Evolutionary conservation across 192 early-diverging fungal genomes (phyloP), one percentile per base, ranked within the genome.

Genomic region (Coemansia sp.): DNA sequence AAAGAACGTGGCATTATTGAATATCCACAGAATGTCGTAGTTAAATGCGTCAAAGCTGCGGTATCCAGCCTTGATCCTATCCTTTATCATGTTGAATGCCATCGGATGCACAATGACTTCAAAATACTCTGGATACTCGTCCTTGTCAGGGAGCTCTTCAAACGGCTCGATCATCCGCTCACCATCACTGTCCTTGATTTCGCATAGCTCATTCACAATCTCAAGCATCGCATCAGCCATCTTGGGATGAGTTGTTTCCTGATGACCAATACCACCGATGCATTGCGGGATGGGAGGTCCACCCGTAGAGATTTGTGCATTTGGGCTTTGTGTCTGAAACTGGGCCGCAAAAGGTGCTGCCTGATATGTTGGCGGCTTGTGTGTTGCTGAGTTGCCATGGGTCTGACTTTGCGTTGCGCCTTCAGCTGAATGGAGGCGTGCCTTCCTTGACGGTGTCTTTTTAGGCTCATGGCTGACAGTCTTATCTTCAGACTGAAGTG

Each of bases 121-220:
- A 72, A 94, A 97, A 73, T 97, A 98, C 62, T 98, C 95, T 1
- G 95, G 94, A 68, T 95, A 98, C 51, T 91, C 87, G 15, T 85
- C 83, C 62, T 85, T 79, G 21, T 85, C 82, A 0, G 94, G 94
- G 8, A 95, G 78, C 15, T 92, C 86, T 47, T 91, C 77, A 73
- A 96, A 98, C 42, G 88, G 80, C 43, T 94, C 91, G 40, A 90
- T 81, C 26, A 93, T 75, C n/a, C 84, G 73, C 21, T 89, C 87
- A 10, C 89, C 88, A 0, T 71, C 70, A 6, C 67, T 59, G 42
- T 80, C 75, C 49, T 73, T 68, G 36, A 69, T 66, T 40, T 70
- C 51, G 9, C 63, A 22, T 6, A 84, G 66, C 63, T 61, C 65
- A 37, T 56, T 67, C 19, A 84, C 62, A 46, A 79, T 84, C 48